These are phyloP conservation scores for Cinnamomum micranthum DNA, from an alignment of 164 flowering plant genomes.

Conservation along the genomic window DNA sequence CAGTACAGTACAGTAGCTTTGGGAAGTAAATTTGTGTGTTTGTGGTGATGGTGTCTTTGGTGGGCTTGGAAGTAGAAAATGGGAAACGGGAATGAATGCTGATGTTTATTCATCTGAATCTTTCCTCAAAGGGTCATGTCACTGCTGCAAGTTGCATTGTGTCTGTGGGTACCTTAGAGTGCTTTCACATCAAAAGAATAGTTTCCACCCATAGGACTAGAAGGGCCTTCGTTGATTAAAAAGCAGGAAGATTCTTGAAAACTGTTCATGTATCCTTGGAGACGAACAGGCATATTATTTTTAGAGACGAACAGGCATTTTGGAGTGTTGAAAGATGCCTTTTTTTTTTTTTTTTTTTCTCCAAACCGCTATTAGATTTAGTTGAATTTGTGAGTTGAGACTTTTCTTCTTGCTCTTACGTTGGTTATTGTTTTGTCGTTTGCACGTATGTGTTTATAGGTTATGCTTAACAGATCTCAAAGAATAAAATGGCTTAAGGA, in stretches of 20 bases:
- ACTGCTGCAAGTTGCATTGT: slow-evolving; percentile 5
- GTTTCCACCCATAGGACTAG: not conserved
- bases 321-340: too few relatives aligned
- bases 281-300: not conserved
- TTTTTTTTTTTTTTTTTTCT: too few relatives aligned
- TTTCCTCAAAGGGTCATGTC: slow-evolving; percentile 3
- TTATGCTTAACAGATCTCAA: too few relatives aligned
- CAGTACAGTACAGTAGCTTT: not conserved
- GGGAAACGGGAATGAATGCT: not conserved
- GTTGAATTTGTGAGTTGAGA: too few relatives aligned
- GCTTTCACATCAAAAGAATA: slow-evolving; percentile 9
- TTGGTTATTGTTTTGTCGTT: too few relatives aligned
- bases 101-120: not conserved
- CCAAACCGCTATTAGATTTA: too few relatives aligned
- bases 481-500: too few relatives aligned
- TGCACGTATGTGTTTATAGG: too few relatives aligned
- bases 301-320: not conserved
- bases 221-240: not conserved
- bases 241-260: not conserved
- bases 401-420: too few relatives aligned
- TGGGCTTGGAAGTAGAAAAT: not conserved
- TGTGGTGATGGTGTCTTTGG: not conserved
- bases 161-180: slow-evolving; percentile 1
- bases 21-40: not conserved
- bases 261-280: not conserved